Percentiles rank a stretch among this genome's conserved stretches.
Evolutionary conservation across 2,329 filamentous ascomycete species (phyloP).

Genomic region (Karstenula rhodostoma): DNA sequence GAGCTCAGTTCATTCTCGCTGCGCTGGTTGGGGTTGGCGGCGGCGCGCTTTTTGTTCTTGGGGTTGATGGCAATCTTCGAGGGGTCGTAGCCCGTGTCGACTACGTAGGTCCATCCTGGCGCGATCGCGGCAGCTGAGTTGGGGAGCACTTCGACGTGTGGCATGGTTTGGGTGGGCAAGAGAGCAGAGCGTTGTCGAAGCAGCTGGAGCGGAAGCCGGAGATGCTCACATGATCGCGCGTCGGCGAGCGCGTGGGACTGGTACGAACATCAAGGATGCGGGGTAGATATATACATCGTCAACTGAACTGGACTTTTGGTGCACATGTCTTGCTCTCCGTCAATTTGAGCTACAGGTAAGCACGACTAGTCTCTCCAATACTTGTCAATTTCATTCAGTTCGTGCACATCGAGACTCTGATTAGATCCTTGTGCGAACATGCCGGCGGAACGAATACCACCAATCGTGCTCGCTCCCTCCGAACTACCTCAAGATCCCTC

Average conservation of each 20-base stretch:
- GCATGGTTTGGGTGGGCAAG: constrained; percentile 54
- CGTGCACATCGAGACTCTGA: background rate
- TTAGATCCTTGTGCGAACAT: background rate
- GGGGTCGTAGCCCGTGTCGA: constrained; percentile 71
- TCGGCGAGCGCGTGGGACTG: constrained; percentile 9
- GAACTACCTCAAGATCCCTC: constrained; percentile 43
- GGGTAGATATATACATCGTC: background rate
- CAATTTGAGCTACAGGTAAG: background rate
- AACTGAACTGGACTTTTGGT: background rate
- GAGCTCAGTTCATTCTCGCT: constrained; percentile 71
- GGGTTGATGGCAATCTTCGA: constrained; percentile 62
- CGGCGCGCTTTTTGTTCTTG: constrained; percentile 72
- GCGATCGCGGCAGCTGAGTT: constrained; percentile 71
- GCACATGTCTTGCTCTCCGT: background rate
- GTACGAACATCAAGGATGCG: background rate
- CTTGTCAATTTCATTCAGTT: background rate
- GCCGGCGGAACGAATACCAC: constrained; percentile 28
- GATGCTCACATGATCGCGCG: constrained; percentile 19
- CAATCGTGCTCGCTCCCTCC: constrained; percentile 49
- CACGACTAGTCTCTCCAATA: background rate
- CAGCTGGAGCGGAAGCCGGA: background rate
- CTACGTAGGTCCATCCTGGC: constrained; percentile 92
- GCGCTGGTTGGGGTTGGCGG: constrained; percentile 49
- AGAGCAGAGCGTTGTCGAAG: background rate
- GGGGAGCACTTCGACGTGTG: constrained; percentile 83